These are phyloP conservation scores for Salix exigua DNA, from an alignment of 345 rosid genomes.

Conservation along the genomic window DNA sequence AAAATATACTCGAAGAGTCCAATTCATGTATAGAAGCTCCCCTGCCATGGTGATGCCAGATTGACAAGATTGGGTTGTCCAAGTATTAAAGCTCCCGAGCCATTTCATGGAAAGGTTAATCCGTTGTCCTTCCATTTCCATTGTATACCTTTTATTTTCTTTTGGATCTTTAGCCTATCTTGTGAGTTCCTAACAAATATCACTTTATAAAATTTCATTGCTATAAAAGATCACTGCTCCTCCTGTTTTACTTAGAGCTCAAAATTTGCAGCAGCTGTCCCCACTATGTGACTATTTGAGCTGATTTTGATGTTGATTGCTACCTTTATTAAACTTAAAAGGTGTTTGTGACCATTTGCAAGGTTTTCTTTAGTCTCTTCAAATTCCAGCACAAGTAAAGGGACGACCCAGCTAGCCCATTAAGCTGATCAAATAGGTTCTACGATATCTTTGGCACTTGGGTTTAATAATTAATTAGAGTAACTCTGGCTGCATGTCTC, in stretches of 20 bases:
- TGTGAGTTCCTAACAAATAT: slow-evolving; percentile 21
- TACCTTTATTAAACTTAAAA: background rate
- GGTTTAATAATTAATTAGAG: background rate
- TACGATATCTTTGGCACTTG: background rate
- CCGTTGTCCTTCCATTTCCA: slow-evolving; percentile 15
- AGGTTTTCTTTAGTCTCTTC: background rate
- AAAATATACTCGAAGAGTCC: slow-evolving; percentile 34
- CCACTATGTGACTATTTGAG: background rate
- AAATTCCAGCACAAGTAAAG: background rate
- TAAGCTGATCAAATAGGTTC: background rate
- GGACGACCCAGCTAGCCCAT: background rate
- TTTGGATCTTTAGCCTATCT: slow-evolving; percentile 11
- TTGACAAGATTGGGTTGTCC: slow-evolving; percentile 25
- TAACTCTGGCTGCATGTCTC: background rate
- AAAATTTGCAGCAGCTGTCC: background rate
- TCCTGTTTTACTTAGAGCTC: background rate
- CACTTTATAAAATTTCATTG: slow-evolving; percentile 8
- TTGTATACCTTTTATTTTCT: background rate
- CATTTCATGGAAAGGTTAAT: slow-evolving; percentile 29
- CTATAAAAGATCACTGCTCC: background rate
- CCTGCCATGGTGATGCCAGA: slow-evolving; percentile 31
- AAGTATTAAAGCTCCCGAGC: slow-evolving; percentile 28
- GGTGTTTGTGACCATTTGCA: background rate
- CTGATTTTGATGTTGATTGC: background rate
- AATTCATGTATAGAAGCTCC: slow-evolving; percentile 41